These are phyloP conservation scores for Coemansia sp. DNA, from an alignment of 192 early-diverging fungal genomes.

Conservation along the genomic window DNA sequence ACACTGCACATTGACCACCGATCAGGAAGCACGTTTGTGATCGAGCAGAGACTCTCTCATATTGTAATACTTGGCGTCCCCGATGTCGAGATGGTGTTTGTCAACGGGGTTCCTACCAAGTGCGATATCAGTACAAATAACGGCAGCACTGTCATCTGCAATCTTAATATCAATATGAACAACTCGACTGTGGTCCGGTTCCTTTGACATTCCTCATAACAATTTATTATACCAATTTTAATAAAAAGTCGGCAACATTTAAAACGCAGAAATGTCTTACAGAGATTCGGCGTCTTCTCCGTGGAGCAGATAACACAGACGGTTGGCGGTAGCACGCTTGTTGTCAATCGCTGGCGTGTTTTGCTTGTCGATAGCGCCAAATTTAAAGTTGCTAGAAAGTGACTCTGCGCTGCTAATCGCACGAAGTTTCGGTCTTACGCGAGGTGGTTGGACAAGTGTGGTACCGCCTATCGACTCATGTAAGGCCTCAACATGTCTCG, in stretches of 20 bases:
- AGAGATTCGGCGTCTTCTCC: background rate
- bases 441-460: slow-evolving; percentile 33
- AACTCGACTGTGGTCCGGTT: background rate
- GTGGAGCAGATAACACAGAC: slow-evolving; percentile 12
- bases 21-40: slow-evolving; percentile 8
- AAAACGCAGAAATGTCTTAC: background rate
- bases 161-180: slow-evolving; percentile 22
- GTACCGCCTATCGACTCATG: slow-evolving; percentile 1
- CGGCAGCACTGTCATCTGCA: slow-evolving; percentile 15
- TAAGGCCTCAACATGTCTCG: background rate
- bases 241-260: background rate
- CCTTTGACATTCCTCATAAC: background rate
- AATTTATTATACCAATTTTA: background rate
- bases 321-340: slow-evolving; percentile 3
- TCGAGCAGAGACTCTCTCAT: slow-evolving; percentile 9
- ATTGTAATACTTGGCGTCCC: slow-evolving; percentile 26
- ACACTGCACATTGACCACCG: slow-evolving; percentile 10
- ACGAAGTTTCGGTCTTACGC: slow-evolving; percentile 6
- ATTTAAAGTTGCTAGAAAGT: slow-evolving; percentile 1
- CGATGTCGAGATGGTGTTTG: slow-evolving; percentile 1
- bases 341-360: background rate
- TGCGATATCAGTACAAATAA: background rate
- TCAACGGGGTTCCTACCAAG: slow-evolving; percentile 11
- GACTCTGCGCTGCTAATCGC: slow-evolving; percentile 4
- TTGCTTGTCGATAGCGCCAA: background rate